Conservation (phyloP, 495 filamentous ascomycete genomes). For the Stereocaulon alpinum region DNA sequence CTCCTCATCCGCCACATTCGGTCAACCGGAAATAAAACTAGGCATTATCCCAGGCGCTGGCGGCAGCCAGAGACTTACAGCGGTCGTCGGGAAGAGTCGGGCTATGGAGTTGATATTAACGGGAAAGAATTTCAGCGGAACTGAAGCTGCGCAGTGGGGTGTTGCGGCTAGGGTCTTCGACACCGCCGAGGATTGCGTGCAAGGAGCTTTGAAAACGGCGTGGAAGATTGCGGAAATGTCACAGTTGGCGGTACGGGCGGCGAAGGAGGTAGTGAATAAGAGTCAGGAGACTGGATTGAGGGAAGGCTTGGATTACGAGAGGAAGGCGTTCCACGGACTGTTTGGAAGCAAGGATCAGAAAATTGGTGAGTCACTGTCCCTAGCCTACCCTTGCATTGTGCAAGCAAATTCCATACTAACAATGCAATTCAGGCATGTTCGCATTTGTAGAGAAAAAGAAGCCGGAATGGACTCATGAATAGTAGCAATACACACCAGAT, state of each 20-base stretch:
- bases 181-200: slow-evolving; percentile 71
- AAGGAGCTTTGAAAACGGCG: slow-evolving; percentile 67
- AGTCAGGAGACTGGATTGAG: slow-evolving; percentile 76
- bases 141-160: slow-evolving; percentile 81
- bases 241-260: slow-evolving; percentile 72
- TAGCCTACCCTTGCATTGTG: not conserved
- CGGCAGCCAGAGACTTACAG: slow-evolving; percentile 79
- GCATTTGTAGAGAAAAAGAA: slow-evolving; percentile 94
- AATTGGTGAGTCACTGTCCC: slow-evolving; percentile 49
- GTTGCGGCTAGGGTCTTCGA: slow-evolving; percentile 74
- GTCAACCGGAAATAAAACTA: slow-evolving; percentile 93
- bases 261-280: slow-evolving; percentile 97
- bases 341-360: slow-evolving; percentile 96
- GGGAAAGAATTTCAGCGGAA: slow-evolving; percentile 67
- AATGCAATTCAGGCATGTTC: slow-evolving; percentile 54
- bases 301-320: slow-evolving; percentile 91
- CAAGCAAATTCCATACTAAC: not conserved
- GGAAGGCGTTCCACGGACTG: slow-evolving; percentile 79
- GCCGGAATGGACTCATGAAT: slow-evolving; percentile 81
- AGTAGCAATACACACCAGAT: slow-evolving; percentile 17
- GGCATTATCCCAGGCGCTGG: slow-evolving; percentile 89
- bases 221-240: slow-evolving; percentile 80
- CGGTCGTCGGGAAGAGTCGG: slow-evolving; percentile 74
- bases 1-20: slow-evolving; percentile 71
- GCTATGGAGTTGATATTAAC: slow-evolving; percentile 95